A percentile compares a stretch with the other conserved stretches of the same genome.
Evolutionary conservation across 1,139 yeast species (phyloP).

Genomic region (Fermentozyma sake): DNA sequence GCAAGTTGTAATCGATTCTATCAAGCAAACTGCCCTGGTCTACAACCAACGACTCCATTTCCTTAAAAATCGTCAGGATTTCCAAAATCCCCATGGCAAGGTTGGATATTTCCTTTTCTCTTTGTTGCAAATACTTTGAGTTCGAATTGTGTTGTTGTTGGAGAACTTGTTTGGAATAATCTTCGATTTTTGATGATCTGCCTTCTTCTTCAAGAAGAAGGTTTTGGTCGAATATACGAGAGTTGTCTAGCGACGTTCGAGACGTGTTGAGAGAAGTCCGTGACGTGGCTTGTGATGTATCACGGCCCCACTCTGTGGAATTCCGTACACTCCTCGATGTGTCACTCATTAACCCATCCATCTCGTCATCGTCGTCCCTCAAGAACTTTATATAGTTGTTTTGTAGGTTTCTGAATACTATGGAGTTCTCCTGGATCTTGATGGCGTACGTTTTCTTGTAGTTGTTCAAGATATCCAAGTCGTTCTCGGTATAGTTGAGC

Average conservation of each 20-base stretch:
- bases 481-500: constrained; percentile 41
- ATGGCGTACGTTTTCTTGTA: constrained; percentile 82
- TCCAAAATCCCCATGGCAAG: constrained; percentile 93
- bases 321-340: constrained; percentile 3
- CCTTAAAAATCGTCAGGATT: constrained; percentile 87
- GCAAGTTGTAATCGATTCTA: constrained; percentile 86
- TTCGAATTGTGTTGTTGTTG: constrained; percentile 27
- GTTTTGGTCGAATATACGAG: no score
- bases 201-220: constrained; percentile 47
- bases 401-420: constrained; percentile 80
- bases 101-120: constrained; percentile 86
- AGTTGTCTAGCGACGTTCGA: no score
- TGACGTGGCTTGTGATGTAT: constrained; percentile 36
- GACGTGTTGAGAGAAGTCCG: constrained; percentile 20
- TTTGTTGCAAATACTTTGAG: constrained; percentile 52
- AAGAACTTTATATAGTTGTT: constrained; percentile 78
- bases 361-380: constrained; percentile 63
- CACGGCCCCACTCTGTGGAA: background rate
- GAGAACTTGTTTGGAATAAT: constrained; percentile 37
- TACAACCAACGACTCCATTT: constrained; percentile 84
- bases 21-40: constrained; percentile 95
- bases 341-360: constrained; percentile 17
- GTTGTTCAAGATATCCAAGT: constrained; percentile 66
- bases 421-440: constrained; percentile 73
- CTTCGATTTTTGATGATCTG: constrained; percentile 15